Conservation (phyloP, 257 asterid species). For the Anisodus tanguticus region DNA sequence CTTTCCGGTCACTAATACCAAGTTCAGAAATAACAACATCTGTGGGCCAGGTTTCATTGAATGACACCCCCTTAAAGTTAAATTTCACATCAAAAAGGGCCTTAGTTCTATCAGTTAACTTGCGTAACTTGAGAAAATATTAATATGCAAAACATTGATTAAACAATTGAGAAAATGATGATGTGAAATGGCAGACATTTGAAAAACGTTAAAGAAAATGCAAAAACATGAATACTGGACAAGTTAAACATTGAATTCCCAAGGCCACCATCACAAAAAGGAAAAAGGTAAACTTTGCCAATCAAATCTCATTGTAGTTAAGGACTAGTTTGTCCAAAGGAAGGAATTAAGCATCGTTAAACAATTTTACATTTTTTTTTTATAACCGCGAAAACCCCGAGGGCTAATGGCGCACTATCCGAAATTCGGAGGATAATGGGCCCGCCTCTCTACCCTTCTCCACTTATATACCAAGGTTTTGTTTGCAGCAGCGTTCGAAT, state of each 20-base stretch:
- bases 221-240: background rate
- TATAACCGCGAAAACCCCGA: no score
- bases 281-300: background rate
- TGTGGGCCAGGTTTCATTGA: background rate
- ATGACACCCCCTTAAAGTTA: background rate
- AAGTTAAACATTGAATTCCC: background rate
- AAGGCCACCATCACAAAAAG: background rate
- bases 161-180: background rate
- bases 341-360: background rate
- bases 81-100: background rate
- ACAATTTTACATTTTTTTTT: background rate
- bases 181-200: background rate
- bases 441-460: no score
- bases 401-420: no score
- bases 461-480: no score
- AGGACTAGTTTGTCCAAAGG: background rate
- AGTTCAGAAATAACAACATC: background rate
- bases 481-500: no score
- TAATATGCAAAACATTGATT: background rate
- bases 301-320: background rate
- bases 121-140: background rate
- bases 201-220: background rate
- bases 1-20: constrained; percentile 1
- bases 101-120: no score
- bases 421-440: no score